phyloP scores from a whole-genome alignment of 2,329 filamentous ascomycete genomes.

The Xylaria sp. region DNA sequence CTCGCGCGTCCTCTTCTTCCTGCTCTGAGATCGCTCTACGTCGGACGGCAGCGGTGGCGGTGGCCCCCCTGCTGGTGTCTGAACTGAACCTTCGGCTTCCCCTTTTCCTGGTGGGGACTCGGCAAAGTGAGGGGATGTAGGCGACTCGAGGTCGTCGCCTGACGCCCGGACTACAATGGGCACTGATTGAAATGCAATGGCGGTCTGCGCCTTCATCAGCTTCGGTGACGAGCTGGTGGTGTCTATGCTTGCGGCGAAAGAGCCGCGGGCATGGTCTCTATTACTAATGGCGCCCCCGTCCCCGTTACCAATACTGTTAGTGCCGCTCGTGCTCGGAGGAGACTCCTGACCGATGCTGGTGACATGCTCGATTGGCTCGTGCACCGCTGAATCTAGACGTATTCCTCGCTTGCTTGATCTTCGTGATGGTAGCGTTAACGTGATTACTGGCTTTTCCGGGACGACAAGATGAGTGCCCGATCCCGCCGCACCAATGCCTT shows the following conservation, averaged over 20 bases:
- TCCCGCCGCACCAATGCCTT: background rate
- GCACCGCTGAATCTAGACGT: background rate
- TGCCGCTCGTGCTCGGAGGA: conserved; percentile 9
- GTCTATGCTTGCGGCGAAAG: conserved; percentile 43
- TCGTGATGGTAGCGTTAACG: conserved; percentile 28
- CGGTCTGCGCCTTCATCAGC: conserved; percentile 42
- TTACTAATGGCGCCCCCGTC: conserved; percentile 2
- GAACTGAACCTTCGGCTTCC: conserved; percentile 14
- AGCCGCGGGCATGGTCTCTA: conserved; percentile 27
- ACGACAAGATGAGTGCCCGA: background rate
- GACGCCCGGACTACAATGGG: conserved; percentile 37
- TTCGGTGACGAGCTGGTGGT: conserved; percentile 43
- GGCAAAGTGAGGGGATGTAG: conserved; percentile 32
- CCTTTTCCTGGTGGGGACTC: conserved; percentile 11
- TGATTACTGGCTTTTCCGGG: conserved; percentile 9
- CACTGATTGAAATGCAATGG: conserved; percentile 38
- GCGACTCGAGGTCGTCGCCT: conserved; percentile 23
- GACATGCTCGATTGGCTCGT: background rate
- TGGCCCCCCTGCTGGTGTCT: conserved; percentile 12
- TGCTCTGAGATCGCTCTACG: conserved; percentile 17
- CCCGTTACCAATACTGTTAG: conserved; percentile 9
- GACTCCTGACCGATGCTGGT: background rate
- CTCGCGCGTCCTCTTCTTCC: conserved; percentile 33
- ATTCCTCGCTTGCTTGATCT: conserved; percentile 32
- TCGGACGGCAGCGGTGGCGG: background rate